Evolutionary conservation across 148 eudicot species (phyloP).

Genomic region (Fallopia convolvulus): DNA sequence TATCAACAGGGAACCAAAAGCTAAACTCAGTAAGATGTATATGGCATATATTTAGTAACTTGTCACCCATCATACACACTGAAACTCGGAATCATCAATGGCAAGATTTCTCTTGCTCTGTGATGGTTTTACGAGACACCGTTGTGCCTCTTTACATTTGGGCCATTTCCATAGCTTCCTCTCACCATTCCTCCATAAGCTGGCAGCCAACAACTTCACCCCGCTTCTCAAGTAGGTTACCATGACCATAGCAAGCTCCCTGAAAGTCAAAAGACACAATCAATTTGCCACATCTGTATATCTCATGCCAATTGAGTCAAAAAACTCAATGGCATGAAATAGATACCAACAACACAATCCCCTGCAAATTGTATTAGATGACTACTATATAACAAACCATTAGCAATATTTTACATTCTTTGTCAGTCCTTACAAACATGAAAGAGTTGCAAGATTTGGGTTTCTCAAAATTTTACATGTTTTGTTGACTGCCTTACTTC

Average conservation of each 20-base stretch:
- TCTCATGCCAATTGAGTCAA: too few relatives aligned
- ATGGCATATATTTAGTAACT: not conserved
- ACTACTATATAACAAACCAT: not conserved
- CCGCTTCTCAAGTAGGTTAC: constrained; percentile 50
- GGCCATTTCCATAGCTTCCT: constrained; percentile 45
- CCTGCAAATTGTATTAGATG: not conserved
- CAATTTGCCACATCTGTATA: not conserved
- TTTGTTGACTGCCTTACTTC: too few relatives aligned
- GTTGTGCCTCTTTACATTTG: constrained; percentile 47
- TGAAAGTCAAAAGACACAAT: constrained; percentile 18
- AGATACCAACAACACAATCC: not conserved
- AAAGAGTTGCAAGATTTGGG: not conserved
- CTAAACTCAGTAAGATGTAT: not conserved
- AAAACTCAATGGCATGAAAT: not conserved
- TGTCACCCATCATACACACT: constrained; percentile 31
- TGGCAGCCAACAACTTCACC: constrained; percentile 40
- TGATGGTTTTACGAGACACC: constrained; percentile 35
- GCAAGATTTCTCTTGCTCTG: constrained; percentile 53
- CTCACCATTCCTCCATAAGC: constrained; percentile 55
- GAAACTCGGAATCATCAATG: constrained; percentile 40
- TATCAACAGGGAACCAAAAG: not conserved
- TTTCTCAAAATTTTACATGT: too few relatives aligned
- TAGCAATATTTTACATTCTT: not conserved
- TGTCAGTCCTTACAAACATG: not conserved
- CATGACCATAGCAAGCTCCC: constrained; percentile 62